Percentiles rank a stretch among this genome's conserved stretches.
Conservation (phyloP, 78 protist species). For the Chrysochromulina parva region DNA sequence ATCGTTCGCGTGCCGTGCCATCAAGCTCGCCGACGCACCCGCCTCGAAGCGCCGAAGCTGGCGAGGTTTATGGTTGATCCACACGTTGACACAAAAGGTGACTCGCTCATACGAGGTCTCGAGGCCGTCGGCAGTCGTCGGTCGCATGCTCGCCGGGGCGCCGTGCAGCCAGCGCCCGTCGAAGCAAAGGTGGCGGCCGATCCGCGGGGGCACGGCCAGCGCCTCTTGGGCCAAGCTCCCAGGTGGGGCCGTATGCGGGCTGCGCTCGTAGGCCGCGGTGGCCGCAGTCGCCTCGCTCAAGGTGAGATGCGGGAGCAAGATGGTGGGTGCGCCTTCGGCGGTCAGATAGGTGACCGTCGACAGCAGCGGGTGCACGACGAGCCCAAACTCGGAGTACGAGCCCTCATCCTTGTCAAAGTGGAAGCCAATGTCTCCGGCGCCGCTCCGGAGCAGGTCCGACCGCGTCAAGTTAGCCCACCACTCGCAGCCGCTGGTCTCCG, state of each 20-base stretch:
- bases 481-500: background rate
- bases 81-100: background rate
- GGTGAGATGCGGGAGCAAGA: background rate
- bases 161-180: conserved; percentile 19
- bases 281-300: background rate
- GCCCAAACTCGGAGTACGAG: background rate
- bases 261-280: too few relatives aligned
- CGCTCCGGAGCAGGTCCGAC: background rate
- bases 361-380: background rate
- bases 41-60: too few relatives aligned
- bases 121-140: background rate
- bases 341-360: background rate
- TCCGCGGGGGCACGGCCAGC: background rate
- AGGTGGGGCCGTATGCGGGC: too few relatives aligned
- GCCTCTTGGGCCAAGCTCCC: background rate
- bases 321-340: background rate
- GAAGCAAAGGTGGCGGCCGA: background rate
- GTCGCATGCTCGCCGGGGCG: background rate
- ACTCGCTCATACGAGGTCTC: background rate
- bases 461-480: background rate
- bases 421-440: background rate
- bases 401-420: conserved; percentile 23
- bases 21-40: too few relatives aligned
- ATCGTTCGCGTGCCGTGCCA: too few relatives aligned
- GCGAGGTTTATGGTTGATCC: background rate